Conservation (phyloP, 371 early-diverging fungal species). For the Mucor mucedo region DNA sequence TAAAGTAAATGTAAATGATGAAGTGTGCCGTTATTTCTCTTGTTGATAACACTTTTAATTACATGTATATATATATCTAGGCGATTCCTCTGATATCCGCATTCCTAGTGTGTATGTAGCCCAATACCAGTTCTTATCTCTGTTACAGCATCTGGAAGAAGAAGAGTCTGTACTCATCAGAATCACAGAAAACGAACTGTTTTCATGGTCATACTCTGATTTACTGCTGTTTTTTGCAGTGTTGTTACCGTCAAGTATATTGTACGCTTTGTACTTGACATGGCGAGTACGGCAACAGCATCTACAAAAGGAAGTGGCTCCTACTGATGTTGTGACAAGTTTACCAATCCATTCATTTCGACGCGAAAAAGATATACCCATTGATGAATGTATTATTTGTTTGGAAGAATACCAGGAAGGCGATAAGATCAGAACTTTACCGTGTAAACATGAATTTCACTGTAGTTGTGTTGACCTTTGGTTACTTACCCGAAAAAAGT, state of each 20-base stretch:
- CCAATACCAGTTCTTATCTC: slow-evolving; percentile 67
- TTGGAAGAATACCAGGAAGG: slow-evolving; percentile 89
- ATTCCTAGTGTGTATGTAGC: slow-evolving; percentile 84
- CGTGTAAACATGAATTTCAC: slow-evolving; percentile 95
- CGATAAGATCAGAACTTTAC: slow-evolving; percentile 81
- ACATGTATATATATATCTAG: slow-evolving; percentile 33
- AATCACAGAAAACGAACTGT: slow-evolving; percentile 46
- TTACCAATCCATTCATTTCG: slow-evolving; percentile 72
- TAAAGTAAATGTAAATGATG: slow-evolving; percentile 26
- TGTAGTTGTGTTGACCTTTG: slow-evolving; percentile 90
- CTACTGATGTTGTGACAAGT: slow-evolving; percentile 70
- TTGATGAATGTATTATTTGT: slow-evolving; percentile 93
- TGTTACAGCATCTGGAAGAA: slow-evolving; percentile 43
- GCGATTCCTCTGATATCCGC: slow-evolving; percentile 74
- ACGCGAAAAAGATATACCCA: slow-evolving; percentile 42
- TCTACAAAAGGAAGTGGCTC: slow-evolving; percentile 73
- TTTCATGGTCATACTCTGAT: slow-evolving; percentile 70
- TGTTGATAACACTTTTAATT: not conserved
- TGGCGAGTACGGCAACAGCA: slow-evolving; percentile 77
- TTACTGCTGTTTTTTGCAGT: slow-evolving; percentile 69
- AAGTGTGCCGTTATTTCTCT: too few relatives aligned
- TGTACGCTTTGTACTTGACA: slow-evolving; percentile 73
- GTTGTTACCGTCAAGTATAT: slow-evolving; percentile 76
- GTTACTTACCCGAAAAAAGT: slow-evolving; percentile 82
- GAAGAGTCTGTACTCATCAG: slow-evolving; percentile 43